Percentiles rank a stretch among this genome's conserved stretches.
phyloP scores from a whole-genome alignment of 768 basidiomycete genomes.

The Trichaptum fuscoviolaceum region DNA sequence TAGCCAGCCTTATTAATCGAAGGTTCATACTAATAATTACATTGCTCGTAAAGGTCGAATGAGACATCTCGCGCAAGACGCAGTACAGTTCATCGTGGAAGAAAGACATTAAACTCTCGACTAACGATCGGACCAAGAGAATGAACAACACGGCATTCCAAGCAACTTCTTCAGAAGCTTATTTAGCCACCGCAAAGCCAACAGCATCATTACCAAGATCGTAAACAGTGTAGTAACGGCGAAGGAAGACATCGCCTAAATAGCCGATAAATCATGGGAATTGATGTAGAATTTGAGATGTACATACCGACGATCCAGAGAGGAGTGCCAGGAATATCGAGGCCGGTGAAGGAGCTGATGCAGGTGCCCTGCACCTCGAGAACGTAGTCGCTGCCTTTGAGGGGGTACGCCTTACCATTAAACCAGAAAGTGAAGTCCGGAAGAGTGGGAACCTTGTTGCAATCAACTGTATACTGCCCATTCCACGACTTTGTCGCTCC shows the following conservation, averaged over 20 bases:
- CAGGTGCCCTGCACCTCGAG: constrained; percentile 89
- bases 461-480: constrained; percentile 91
- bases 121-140: background rate
- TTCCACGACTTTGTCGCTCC: constrained; percentile 95
- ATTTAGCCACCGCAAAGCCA: constrained; percentile 65
- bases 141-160: background rate
- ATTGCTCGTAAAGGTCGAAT: background rate
- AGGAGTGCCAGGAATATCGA: constrained; percentile 78
- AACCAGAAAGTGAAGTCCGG: constrained; percentile 86
- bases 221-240: constrained; percentile 90
- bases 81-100: background rate
- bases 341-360: constrained; percentile 86
- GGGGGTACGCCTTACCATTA: constrained; percentile 68
- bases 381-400: constrained; percentile 85
- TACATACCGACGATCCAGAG: constrained; percentile 84
- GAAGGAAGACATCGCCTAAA: constrained; percentile 82
- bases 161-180: constrained; percentile 9
- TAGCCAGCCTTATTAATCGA: no score
- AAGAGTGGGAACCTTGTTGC: constrained; percentile 74
- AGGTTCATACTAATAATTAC: background rate
- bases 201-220: constrained; percentile 75
- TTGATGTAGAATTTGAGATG: no score
- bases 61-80: background rate
- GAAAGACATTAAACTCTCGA: background rate
- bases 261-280: constrained; percentile 5